Evolutionary conservation across 345 rosid species (phyloP).

Genomic region (Arabidopsis thaliana): DNA sequence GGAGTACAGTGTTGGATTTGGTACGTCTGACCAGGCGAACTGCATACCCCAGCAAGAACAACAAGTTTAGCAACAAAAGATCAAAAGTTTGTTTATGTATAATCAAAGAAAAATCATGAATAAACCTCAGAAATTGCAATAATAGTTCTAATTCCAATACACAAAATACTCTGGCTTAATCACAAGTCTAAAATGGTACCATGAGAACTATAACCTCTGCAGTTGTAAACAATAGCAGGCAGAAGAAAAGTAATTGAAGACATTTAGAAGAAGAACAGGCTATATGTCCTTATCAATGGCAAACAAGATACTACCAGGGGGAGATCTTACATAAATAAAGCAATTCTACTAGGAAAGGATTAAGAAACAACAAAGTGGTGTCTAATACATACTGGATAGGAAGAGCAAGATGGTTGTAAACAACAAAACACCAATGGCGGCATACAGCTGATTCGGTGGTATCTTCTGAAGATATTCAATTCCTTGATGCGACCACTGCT

Average conservation of each 20-base stretch:
- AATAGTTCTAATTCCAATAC: background rate
- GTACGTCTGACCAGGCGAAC: slow-evolving; percentile 47
- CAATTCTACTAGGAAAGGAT: background rate
- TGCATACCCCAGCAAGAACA: slow-evolving; percentile 47
- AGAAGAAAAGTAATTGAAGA: background rate
- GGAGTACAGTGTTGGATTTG: slow-evolving; percentile 73
- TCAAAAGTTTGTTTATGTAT: background rate
- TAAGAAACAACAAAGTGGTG: slow-evolving; percentile 4
- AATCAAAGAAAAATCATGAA: background rate
- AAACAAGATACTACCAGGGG: background rate
- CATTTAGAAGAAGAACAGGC: background rate
- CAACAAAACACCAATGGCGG: slow-evolving; percentile 60
- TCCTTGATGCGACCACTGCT: slow-evolving; percentile 59
- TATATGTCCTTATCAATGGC: background rate
- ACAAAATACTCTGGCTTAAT: background rate
- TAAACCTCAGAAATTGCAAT: background rate
- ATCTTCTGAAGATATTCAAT: slow-evolving; percentile 56
- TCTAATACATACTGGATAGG: slow-evolving; percentile 52
- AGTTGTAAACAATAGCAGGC: background rate
- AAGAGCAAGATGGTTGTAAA: slow-evolving; percentile 58
- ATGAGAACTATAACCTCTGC: background rate
- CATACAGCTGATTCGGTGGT: slow-evolving; percentile 76
- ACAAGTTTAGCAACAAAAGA: slow-evolving; percentile 17
- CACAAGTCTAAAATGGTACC: background rate
- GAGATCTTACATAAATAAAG: background rate